phyloP scores from a whole-genome alignment of 2,329 filamentous ascomycete species.

The Cercospora sp. region DNA sequence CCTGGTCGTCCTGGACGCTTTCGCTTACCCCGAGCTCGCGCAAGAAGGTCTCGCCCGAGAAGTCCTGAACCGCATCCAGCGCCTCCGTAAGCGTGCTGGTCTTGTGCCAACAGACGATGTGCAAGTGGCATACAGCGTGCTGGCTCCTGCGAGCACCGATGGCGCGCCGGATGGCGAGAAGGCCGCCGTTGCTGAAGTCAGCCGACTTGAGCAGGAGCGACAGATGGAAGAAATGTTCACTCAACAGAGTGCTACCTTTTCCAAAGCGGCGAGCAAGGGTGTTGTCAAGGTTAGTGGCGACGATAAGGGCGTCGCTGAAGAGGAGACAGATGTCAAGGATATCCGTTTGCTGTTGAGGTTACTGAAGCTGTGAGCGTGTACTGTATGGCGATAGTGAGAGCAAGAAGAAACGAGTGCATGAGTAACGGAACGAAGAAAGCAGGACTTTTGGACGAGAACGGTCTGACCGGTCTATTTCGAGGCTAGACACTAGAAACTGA shows the following conservation, averaged over 20 bases:
- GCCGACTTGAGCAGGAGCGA: constrained; percentile 35
- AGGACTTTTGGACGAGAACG: neutral
- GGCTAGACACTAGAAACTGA: neutral
- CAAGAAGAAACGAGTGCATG: neutral
- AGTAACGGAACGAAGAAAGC: neutral
- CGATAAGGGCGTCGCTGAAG: constrained; percentile 67
- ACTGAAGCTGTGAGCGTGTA: constrained; percentile 59
- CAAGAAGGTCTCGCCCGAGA: constrained; percentile 88
- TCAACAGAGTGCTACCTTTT: constrained; percentile 38
- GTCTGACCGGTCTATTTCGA: neutral
- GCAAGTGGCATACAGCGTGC: constrained; percentile 85
- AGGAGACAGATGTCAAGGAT: constrained; percentile 80
- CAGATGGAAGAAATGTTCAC: constrained; percentile 40
- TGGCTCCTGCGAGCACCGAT: constrained; percentile 47
- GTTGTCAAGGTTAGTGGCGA: constrained; percentile 27
- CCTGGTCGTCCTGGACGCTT: constrained; percentile 83
- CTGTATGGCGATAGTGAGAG: neutral
- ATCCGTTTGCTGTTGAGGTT: constrained; percentile 72
- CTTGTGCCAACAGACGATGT: constrained; percentile 90
- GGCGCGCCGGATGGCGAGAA: constrained; percentile 29
- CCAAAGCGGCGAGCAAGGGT: constrained; percentile 38
- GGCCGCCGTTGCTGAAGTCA: constrained; percentile 30
- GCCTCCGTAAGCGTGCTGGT: constrained; percentile 89
- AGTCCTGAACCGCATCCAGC: constrained; percentile 89
- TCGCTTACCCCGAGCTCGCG: constrained; percentile 78